A percentile compares a stretch with the other conserved stretches of the same genome.
Evolutionary conservation across 2,329 filamentous ascomycete genomes (phyloP).

Genomic region (Sporothrix inflata): DNA sequence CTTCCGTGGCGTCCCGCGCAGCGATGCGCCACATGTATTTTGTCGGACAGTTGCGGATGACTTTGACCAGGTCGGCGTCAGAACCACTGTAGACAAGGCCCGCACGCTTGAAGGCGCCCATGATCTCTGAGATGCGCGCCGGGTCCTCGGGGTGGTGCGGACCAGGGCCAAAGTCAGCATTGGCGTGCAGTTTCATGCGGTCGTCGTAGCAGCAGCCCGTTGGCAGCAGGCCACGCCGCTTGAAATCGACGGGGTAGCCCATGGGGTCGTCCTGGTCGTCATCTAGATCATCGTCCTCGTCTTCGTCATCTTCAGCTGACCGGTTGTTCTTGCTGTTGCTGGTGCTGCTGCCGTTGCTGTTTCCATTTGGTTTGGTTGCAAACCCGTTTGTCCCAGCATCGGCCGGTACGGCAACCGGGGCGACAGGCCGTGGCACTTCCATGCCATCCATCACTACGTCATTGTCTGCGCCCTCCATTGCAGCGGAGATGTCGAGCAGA

Average conservation of each 20-base stretch:
- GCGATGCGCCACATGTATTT: conserved; percentile 76
- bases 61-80: conserved; percentile 56
- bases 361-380: not conserved
- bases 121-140: conserved; percentile 88
- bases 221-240: conserved; percentile 58
- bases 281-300: conserved; percentile 43
- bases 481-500: not conserved
- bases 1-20: conserved; percentile 73
- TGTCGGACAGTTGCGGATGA: conserved; percentile 58
- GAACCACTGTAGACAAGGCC: conserved; percentile 72
- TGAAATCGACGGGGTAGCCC: conserved; percentile 42
- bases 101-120: conserved; percentile 80
- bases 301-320: conserved; percentile 42
- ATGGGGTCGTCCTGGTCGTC: conserved; percentile 37
- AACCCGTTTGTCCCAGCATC: conserved; percentile 11
- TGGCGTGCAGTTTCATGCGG: conserved; percentile 93
- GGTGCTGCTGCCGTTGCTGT: conserved; percentile 8
- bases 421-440: conserved; percentile 8
- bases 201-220: conserved; percentile 89
- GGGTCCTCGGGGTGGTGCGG: conserved; percentile 95
- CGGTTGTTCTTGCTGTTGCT: conserved; percentile 28
- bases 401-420: not conserved
- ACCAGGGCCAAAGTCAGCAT: conserved; percentile 71
- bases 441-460: conserved; percentile 37
- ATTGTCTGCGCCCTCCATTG: conserved; percentile 30